Evolutionary conservation across 2,329 filamentous ascomycete genomes (phyloP), one percentile per base, ranked within the genome.

Genomic region (Pyricularia grisea): DNA sequence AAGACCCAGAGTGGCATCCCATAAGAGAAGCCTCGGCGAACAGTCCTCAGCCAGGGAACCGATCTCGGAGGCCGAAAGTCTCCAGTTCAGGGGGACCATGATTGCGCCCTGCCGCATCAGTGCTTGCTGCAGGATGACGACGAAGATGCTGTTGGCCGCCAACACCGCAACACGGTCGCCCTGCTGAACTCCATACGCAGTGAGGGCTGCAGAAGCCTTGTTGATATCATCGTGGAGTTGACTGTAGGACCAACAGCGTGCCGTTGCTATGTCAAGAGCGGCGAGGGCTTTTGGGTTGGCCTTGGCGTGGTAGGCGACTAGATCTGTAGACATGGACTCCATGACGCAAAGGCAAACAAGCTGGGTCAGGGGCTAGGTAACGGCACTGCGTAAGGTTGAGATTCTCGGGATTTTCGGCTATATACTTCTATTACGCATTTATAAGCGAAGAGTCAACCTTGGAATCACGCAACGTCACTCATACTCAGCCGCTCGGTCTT

Each of bases 71-170:
- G 23, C 20, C 6, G 69, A 58, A 17, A 70, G 67, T n/a, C 69
- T 67, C 69, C 69, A 70, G 64, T 70, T 70, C 11, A 70, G 50
- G 17, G 69, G 69, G 20, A 70, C 69, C 17, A 70, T 68, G 28
- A 68, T 70, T 50, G 69, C 69, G 10, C 69, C 69, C 9, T 67
- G 36, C 11, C 64, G 63, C 64, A 70, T 66, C 7, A 70, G 55
- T 2, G 69, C 69, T 5, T 68, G 67, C 30, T 70, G 69, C 17
- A 70, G 61, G 64, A 70, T 65, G 55, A 70, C 50, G 17, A 66
- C 42, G 23, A 27, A 67, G n/a, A 70, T 58, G 64, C 69, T 70
- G 55, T 70, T 70, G n/a, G 23, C 42, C 6, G 63, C 63, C 25
- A 70, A 17, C 7, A 30, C 42, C 9, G 69, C 69, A 10, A 70